A percentile compares a stretch with the other conserved stretches of the same genome.
Conservation (phyloP, 805 yeast genomes). For the Candida rishiriensis region DNA sequence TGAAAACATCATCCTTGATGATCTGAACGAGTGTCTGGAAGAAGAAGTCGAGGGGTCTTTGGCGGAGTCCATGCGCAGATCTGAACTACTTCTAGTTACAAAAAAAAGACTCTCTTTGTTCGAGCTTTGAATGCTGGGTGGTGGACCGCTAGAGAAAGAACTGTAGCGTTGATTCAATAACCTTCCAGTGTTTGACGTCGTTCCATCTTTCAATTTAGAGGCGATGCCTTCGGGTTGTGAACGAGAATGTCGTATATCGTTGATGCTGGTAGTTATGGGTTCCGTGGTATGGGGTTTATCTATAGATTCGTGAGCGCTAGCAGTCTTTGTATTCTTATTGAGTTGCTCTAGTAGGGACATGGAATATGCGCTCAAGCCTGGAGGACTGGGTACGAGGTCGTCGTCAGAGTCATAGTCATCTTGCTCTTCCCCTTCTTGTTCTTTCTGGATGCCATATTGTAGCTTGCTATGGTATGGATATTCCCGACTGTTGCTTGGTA, state of each 20-base stretch:
- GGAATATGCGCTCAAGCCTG: constrained; percentile 50
- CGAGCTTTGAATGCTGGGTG: too few relatives aligned
- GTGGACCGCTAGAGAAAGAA: too few relatives aligned
- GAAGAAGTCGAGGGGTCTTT: not conserved
- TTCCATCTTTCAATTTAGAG: constrained; percentile 1
- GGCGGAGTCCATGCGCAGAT: too few relatives aligned
- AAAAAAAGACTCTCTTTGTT: too few relatives aligned
- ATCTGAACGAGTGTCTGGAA: constrained; percentile 4
- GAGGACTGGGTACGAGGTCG: constrained; percentile 45
- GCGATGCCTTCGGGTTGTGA: constrained; percentile 1
- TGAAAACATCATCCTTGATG: constrained; percentile 9
- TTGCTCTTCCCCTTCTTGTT: constrained; percentile 5
- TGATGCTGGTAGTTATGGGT: not conserved
- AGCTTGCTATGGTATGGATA: not conserved
- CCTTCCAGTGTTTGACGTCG: not conserved
- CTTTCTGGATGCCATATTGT: not conserved
- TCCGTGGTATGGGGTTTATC: not conserved
- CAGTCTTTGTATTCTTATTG: constrained; percentile 10
- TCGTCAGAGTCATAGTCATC: constrained; percentile 29
- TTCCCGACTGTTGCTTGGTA: not conserved
- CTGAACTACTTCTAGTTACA: too few relatives aligned
- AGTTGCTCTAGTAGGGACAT: constrained; percentile 42
- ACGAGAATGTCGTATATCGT: not conserved
- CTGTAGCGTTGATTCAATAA: too few relatives aligned
- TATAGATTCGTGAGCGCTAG: not conserved